These are phyloP conservation scores for Aspergillus ochraceoroseus DNA, from an alignment of 2,329 filamentous ascomycete species.

Conservation along the genomic window DNA sequence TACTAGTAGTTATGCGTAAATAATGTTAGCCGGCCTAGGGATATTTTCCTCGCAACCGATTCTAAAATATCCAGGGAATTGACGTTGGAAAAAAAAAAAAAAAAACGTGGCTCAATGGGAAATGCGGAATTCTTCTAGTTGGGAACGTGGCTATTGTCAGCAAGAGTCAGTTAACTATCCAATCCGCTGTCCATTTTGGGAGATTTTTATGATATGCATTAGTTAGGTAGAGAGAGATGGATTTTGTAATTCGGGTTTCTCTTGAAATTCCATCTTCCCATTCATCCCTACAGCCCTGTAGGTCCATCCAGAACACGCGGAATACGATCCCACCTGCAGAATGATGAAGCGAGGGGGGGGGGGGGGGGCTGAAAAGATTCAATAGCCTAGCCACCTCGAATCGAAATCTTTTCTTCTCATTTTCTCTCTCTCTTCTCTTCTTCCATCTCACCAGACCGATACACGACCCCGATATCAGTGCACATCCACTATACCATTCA, in stretches of 20 bases:
- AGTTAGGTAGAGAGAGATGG: not conserved
- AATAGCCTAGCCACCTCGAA: constrained; percentile 15
- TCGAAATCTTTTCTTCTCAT: constrained; percentile 1
- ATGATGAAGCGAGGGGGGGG: too few relatives aligned
- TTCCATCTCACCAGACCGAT: not conserved
- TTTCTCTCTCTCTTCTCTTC: constrained; percentile 2
- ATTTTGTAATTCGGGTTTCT: too few relatives aligned
- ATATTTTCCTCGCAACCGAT: too few relatives aligned
- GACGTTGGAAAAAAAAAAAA: not conserved
- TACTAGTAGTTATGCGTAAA: too few relatives aligned
- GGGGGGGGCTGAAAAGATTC: constrained; percentile 13
- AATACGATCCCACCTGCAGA: too few relatives aligned
- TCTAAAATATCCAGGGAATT: too few relatives aligned
- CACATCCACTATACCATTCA: too few relatives aligned
- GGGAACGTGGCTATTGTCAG: constrained; percentile 2
- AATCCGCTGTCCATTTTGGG: not conserved
- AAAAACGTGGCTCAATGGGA: constrained; percentile 10
- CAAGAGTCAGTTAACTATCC: constrained; percentile 1
- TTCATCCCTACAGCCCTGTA: too few relatives aligned
- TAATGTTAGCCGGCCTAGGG: too few relatives aligned
- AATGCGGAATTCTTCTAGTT: not conserved
- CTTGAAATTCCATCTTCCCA: too few relatives aligned
- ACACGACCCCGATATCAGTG: not conserved
- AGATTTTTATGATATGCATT: not conserved
- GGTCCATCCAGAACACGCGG: too few relatives aligned